phyloP scores from a whole-genome alignment of 202 grass and related monocot species.

The Hordeum pubiflorum region DNA sequence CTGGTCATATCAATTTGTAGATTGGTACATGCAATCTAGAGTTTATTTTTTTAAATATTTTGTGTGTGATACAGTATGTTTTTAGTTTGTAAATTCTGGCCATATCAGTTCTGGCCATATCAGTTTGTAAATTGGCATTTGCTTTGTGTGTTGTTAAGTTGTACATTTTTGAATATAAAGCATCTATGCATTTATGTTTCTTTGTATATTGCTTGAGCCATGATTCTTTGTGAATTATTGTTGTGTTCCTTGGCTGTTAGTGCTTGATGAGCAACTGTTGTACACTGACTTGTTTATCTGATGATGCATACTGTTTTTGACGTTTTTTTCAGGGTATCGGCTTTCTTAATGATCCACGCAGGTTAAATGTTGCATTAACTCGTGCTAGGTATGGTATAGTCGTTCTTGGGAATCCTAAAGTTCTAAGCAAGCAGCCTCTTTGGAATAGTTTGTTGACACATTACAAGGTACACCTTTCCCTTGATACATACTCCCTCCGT shows the following conservation, averaged over 20 bases:
- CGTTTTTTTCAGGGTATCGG: slow-evolving; percentile 73
- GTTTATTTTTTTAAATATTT: neutral
- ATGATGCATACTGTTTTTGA: neutral
- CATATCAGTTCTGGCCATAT: neutral
- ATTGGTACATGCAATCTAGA: neutral
- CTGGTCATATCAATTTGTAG: neutral
- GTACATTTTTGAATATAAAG: neutral
- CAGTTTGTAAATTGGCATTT: neutral
- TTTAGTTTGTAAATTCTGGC: no score
- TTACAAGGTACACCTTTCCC: slow-evolving; percentile 67
- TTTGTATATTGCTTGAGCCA: neutral
- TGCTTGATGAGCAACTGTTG: neutral
- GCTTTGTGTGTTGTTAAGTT: neutral
- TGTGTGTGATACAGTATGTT: neutral
- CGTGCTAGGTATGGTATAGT: slow-evolving; percentile 98
- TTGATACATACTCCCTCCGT: neutral
- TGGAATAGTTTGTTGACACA: slow-evolving; percentile 99
- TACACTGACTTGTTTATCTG: neutral
- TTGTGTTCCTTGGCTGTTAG: neutral
- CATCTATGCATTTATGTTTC: slow-evolving; percentile 1
- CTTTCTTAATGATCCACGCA: slow-evolving; percentile 99
- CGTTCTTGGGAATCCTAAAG: slow-evolving; percentile 97
- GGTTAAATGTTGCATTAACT: slow-evolving; percentile 97
- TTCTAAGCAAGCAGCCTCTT: slow-evolving; percentile 94
- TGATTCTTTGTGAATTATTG: neutral